These are phyloP conservation scores for Thalassiosira mediterranea DNA, from an alignment of 352 stramenopile genomes.

Conservation along the genomic window DNA sequence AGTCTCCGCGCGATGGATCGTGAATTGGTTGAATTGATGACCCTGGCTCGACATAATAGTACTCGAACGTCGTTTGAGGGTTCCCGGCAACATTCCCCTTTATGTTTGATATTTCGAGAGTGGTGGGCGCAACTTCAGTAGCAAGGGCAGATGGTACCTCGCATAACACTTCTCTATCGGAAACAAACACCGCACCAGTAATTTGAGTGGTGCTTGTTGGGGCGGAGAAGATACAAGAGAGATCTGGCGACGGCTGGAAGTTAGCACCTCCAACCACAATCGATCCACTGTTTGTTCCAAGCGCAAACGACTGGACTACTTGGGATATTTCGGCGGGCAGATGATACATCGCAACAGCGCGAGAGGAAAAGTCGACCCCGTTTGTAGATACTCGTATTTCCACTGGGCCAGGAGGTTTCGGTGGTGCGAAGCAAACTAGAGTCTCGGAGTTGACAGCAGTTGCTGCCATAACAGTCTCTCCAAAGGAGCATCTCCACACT, in stretches of 20 bases:
- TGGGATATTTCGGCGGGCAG: conserved; percentile 33
- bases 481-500: conserved; percentile 20
- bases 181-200: conserved; percentile 19
- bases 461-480: conserved; percentile 15
- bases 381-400: conserved; percentile 22
- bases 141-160: conserved; percentile 1
- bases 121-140: not conserved
- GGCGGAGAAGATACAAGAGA: conserved; percentile 36
- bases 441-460: not conserved
- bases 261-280: conserved; percentile 26
- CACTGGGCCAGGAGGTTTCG: conserved; percentile 17
- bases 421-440: conserved; percentile 30
- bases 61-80: not conserved
- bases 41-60: too few species aligned
- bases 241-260: conserved; percentile 38
- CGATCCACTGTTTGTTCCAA: conserved; percentile 4
- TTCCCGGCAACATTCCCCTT: not conserved
- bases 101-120: conserved; percentile 26
- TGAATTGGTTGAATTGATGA: too few species aligned
- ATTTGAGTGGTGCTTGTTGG: conserved; percentile 3
- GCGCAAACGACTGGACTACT: conserved; percentile 4
- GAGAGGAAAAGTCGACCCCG: conserved; percentile 27
- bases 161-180: conserved; percentile 17
- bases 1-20: too few species aligned
- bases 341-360: not conserved